These are phyloP conservation scores for Leucocoprinus leucothites DNA, from an alignment of 768 basidiomycete genomes.

Conservation along the genomic window DNA sequence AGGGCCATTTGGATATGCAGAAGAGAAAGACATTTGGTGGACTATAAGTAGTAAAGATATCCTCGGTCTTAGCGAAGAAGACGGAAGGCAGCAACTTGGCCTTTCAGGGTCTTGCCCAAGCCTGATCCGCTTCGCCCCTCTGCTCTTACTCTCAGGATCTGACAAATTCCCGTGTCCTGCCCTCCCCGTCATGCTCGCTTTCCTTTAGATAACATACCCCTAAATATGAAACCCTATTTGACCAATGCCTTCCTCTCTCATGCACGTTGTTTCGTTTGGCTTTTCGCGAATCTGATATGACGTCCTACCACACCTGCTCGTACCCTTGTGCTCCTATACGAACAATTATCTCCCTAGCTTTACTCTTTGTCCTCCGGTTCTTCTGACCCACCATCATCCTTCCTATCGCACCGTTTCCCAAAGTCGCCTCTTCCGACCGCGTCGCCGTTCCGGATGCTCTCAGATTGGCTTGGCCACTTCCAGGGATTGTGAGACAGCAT, in stretches of 20 bases:
- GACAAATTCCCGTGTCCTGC: constrained; percentile 7
- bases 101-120: background rate
- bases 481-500: background rate
- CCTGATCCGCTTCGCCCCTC: constrained; percentile 10
- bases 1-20: constrained; percentile 13
- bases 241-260: background rate
- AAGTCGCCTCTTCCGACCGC: constrained; percentile 1
- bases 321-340: background rate
- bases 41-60: constrained; percentile 5
- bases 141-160: background rate
- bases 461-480: background rate
- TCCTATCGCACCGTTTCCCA: background rate
- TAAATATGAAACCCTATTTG: background rate
- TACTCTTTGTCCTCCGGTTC: background rate
- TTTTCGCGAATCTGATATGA: constrained; percentile 1
- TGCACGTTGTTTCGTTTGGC: background rate
- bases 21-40: constrained; percentile 17
- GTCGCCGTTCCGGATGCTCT: constrained; percentile 12
- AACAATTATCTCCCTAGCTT: background rate
- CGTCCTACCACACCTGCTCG: background rate
- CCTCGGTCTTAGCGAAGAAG: constrained; percentile 7
- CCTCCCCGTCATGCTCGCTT: background rate
- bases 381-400: background rate
- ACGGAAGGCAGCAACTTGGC: background rate
- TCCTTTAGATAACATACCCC: background rate